Conservation (phyloP, 1,139 yeast species). For the Debaryomycetaceae sp. region DNA sequence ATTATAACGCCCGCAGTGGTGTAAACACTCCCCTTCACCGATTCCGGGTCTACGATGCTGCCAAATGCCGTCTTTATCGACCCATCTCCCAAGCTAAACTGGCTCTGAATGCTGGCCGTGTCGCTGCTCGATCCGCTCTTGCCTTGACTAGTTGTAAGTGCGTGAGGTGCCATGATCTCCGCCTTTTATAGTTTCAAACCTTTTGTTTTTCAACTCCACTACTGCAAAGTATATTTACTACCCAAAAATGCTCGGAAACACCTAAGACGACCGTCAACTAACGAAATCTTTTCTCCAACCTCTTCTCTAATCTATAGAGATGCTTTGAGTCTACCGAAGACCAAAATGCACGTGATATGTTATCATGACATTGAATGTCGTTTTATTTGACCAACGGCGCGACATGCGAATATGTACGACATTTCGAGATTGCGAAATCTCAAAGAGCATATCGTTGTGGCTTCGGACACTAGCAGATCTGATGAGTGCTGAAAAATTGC, state of each 20-base stretch:
- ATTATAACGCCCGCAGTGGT: constrained; percentile 64
- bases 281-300: too few relatives aligned
- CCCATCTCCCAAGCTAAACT: constrained; percentile 18
- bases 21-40: constrained; percentile 48
- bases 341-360: constrained; percentile 11
- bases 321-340: constrained; percentile 1
- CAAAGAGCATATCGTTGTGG: background rate
- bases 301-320: background rate
- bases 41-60: constrained; percentile 52
- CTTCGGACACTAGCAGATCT: background rate
- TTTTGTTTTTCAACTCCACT: too few relatives aligned
- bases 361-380: constrained; percentile 4
- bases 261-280: too few relatives aligned
- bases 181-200: too few relatives aligned
- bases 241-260: too few relatives aligned
- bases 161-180: constrained; percentile 11
- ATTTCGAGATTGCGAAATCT: background rate
- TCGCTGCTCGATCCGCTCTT: background rate
- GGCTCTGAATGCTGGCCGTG: constrained; percentile 3
- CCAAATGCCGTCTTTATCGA: constrained; percentile 41
- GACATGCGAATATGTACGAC: background rate
- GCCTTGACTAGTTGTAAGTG: constrained; percentile 2
- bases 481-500: background rate
- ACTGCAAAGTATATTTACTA: too few relatives aligned
- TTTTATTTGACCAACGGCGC: background rate